Conservation (phyloP, 306 rosid genomes). For the Lathyrus oleraceus region DNA sequence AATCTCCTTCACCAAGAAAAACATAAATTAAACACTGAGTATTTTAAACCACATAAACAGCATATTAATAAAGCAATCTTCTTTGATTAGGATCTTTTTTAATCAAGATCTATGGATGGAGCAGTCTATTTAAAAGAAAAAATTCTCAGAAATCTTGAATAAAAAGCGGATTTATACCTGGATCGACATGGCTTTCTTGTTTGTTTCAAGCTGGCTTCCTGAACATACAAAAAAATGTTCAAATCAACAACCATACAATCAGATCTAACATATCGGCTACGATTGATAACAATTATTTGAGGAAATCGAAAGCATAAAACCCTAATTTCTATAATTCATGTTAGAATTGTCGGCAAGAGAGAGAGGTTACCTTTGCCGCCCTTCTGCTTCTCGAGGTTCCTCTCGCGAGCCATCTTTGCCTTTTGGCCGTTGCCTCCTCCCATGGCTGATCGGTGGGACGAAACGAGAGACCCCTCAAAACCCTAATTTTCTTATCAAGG, state of each 20-base stretch:
- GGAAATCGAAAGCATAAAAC: not conserved
- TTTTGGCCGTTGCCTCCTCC: slow-evolving; percentile 95
- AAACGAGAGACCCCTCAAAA: slow-evolving; percentile 44
- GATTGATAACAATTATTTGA: not conserved
- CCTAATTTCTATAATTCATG: not conserved
- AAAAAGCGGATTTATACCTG: slow-evolving; percentile 51
- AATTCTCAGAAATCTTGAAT: not conserved
- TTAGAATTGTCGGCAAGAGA: not conserved
- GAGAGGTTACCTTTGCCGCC: slow-evolving; percentile 50
- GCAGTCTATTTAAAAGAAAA: not conserved
- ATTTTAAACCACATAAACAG: not conserved
- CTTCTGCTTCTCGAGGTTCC: slow-evolving; percentile 69
- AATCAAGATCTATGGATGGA: not conserved
- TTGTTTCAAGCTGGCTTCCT: slow-evolving; percentile 89
- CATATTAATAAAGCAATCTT: not conserved
- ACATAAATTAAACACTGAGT: not conserved
- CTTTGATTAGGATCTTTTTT: not conserved
- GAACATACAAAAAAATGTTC: slow-evolving; percentile 16
- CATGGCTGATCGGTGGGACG: slow-evolving; percentile 45
- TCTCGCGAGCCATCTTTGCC: slow-evolving; percentile 87
- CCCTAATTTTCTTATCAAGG: slow-evolving; percentile 46
- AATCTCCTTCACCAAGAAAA: not conserved
- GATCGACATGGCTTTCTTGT: slow-evolving; percentile 81
- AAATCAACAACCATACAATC: slow-evolving; percentile 5
- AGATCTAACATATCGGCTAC: slow-evolving; percentile 32